phyloP scores from a whole-genome alignment of 2,329 filamentous ascomycete genomes.

The Colletotrichum camelliae region DNA sequence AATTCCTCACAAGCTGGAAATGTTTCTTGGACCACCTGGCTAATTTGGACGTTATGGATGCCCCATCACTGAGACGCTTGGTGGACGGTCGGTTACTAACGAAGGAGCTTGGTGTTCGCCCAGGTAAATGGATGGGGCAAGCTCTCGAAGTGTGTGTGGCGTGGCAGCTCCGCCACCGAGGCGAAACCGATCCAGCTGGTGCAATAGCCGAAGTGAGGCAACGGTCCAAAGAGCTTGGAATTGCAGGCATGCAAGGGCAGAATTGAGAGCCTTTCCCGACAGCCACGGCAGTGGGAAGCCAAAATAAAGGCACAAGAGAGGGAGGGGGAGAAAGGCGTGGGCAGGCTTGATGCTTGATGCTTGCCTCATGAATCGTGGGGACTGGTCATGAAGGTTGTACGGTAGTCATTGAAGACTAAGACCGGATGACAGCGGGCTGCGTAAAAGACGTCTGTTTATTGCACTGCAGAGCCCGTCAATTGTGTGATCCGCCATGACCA shows the following conservation, averaged over 20 bases:
- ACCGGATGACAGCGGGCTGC: background rate
- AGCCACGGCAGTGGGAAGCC: background rate
- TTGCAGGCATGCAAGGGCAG: constrained; percentile 27
- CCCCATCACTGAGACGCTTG: constrained; percentile 63
- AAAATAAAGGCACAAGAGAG: background rate
- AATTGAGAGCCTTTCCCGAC: background rate
- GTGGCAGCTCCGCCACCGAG: constrained; percentile 88
- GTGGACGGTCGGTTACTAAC: constrained; percentile 79
- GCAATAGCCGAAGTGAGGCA: constrained; percentile 65
- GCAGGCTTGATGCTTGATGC: background rate
- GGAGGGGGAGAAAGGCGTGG: background rate
- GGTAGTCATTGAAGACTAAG: background rate
- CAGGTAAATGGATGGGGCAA: constrained; percentile 83
- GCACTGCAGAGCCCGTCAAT: background rate
- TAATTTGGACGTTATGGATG: constrained; percentile 62
- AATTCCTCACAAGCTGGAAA: constrained; percentile 57
- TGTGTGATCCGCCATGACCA: background rate
- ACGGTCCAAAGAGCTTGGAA: constrained; percentile 58
- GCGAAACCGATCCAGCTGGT: constrained; percentile 60
- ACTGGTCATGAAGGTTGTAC: background rate
- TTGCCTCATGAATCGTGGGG: background rate
- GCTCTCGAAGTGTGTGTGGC: constrained; percentile 81
- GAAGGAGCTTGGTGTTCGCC: constrained; percentile 69
- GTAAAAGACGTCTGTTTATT: background rate
- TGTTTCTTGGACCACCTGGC: constrained; percentile 60